Percentiles rank a stretch among this genome's conserved stretches.
Conservation (phyloP, 1,139 yeast species). For the Saccharomycopsis hybrid region DNA sequence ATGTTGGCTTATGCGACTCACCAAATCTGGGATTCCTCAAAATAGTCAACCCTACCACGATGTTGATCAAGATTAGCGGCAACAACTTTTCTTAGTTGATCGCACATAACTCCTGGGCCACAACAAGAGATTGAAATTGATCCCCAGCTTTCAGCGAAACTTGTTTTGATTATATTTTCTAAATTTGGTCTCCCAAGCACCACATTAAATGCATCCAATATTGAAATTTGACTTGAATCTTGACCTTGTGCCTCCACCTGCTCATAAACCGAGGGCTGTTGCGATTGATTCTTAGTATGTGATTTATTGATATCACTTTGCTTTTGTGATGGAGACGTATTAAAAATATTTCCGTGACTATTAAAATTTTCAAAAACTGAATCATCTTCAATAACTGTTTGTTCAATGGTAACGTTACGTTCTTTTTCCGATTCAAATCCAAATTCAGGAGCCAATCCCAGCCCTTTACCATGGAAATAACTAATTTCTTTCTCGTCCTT, state of each 20-base stretch:
- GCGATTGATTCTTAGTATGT: not conserved
- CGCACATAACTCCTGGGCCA: slow-evolving; percentile 51
- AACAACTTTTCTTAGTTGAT: slow-evolving; percentile 37
- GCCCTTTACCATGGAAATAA: no score
- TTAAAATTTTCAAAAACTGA: no score
- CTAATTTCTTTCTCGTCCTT: no score
- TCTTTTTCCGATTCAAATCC: no score
- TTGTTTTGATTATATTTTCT: slow-evolving; percentile 28
- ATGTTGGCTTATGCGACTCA: no score
- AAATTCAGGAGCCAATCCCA: no score
- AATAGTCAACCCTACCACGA: slow-evolving; percentile 39
- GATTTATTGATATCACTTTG: not conserved
- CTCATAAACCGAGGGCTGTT: no score
- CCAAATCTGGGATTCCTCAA: slow-evolving; percentile 40
- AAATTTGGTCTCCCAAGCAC: slow-evolving; percentile 32
- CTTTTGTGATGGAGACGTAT: not conserved
- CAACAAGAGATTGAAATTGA: slow-evolving; percentile 43
- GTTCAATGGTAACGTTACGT: no score
- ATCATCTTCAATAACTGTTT: no score
- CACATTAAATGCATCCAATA: not conserved
- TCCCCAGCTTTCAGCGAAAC: slow-evolving; percentile 28
- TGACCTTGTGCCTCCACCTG: not conserved
- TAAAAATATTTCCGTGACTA: not conserved
- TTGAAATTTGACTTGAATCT: not conserved
- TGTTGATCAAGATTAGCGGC: slow-evolving; percentile 29